These are phyloP conservation scores for Solanum piurae DNA, from an alignment of 257 asterid genomes.

Conservation along the genomic window DNA sequence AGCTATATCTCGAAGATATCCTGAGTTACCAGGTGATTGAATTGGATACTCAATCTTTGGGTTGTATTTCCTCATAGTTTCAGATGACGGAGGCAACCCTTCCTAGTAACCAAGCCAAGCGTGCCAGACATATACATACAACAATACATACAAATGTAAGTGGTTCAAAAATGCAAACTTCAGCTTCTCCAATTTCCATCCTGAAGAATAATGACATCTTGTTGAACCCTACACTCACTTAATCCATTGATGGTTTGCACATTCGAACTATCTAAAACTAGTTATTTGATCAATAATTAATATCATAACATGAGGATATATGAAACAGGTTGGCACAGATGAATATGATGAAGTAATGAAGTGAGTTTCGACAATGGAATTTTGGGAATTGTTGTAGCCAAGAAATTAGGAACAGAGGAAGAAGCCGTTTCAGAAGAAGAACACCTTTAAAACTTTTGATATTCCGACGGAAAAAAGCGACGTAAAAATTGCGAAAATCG, in stretches of 20 bases:
- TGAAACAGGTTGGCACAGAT: not conserved
- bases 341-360: too few species aligned
- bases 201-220: not conserved
- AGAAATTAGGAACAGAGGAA: too few species aligned
- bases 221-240: not conserved
- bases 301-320: not conserved
- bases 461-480: not conserved
- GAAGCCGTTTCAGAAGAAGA: too few species aligned
- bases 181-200: not conserved
- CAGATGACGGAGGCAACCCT: constrained; percentile 26
- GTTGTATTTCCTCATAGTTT: constrained; percentile 37
- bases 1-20: constrained; percentile 42
- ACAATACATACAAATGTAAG: constrained; percentile 14
- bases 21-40: constrained; percentile 47
- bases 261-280: constrained; percentile 14
- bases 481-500: not conserved
- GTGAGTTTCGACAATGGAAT: not conserved
- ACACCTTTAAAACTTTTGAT: too few species aligned
- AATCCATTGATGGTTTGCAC: not conserved
- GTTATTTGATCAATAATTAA: not conserved
- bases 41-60: constrained; percentile 44
- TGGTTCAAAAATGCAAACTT: not conserved
- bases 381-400: not conserved
- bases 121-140: constrained; percentile 38
- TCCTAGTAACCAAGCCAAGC: constrained; percentile 79